Evolutionary conservation across 768 basidiomycete genomes (phyloP).

Genomic region (Albatrellus ellisii): DNA sequence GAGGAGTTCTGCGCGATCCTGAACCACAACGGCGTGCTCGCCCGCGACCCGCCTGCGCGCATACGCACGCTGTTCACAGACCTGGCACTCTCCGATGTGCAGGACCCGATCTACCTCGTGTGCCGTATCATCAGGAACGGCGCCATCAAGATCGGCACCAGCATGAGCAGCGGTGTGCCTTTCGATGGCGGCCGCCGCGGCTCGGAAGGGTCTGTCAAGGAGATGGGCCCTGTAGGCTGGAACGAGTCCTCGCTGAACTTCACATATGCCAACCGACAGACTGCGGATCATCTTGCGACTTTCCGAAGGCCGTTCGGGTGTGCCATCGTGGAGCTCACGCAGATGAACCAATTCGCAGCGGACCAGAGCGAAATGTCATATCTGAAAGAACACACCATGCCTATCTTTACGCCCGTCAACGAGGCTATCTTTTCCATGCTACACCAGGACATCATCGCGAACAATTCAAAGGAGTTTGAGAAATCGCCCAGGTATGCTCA

Average conservation of each 20-base stretch:
- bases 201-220: conserved; percentile 36
- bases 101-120: conserved; percentile 79
- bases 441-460: conserved; percentile 87
- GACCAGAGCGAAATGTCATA: conserved; percentile 53
- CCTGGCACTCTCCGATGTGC: conserved; percentile 74
- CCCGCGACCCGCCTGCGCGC: conserved; percentile 61
- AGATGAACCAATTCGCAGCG: conserved; percentile 50
- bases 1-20: conserved; percentile 87
- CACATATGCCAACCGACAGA: conserved; percentile 17
- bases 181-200: conserved; percentile 35
- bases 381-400: conserved; percentile 71
- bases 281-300: conserved; percentile 27
- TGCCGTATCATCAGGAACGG: conserved; percentile 88
- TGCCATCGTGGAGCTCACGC: conserved; percentile 78
- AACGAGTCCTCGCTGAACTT: conserved; percentile 4
- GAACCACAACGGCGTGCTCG: conserved; percentile 82
- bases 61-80: conserved; percentile 86
- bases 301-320: conserved; percentile 93
- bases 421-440: conserved; percentile 86
- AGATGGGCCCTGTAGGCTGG: conserved; percentile 8
- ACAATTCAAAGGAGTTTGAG: conserved; percentile 66
- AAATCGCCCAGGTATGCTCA: conserved; percentile 59
- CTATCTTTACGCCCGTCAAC: conserved; percentile 72
- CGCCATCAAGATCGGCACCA: conserved; percentile 59
- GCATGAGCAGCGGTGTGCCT: conserved; percentile 32